Conservation (phyloP, 768 basidiomycete species). For the Tubosaeta sp. region DNA sequence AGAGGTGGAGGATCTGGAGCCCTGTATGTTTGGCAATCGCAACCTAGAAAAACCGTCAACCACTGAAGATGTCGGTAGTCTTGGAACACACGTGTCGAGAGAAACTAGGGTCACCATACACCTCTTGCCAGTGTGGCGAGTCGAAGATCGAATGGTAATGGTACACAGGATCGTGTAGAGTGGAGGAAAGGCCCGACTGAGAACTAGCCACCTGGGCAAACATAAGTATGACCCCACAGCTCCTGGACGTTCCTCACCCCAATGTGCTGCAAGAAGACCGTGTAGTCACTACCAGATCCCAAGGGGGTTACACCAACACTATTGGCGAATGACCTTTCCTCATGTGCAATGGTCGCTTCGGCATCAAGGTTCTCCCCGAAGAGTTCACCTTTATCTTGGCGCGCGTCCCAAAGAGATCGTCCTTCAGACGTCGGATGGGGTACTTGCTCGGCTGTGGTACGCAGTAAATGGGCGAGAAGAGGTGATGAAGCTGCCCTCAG, state of each 20-base stretch:
- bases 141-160: slow-evolving; percentile 81
- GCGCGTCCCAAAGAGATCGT: slow-evolving; percentile 78
- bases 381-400: slow-evolving; percentile 45
- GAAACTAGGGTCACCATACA: slow-evolving; percentile 75
- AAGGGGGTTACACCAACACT: slow-evolving; percentile 49
- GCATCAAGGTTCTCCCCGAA: slow-evolving; percentile 31
- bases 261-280: slow-evolving; percentile 82
- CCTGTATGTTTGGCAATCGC: slow-evolving; percentile 68
- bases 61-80: not conserved
- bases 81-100: slow-evolving; percentile 54
- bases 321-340: slow-evolving; percentile 26
- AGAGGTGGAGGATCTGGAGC: slow-evolving; percentile 55
- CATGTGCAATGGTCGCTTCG: slow-evolving; percentile 26
- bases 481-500: slow-evolving; percentile 64
- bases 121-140: slow-evolving; percentile 64
- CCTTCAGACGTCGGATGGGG: slow-evolving; percentile 65
- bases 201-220: slow-evolving; percentile 31
- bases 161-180: slow-evolving; percentile 57
- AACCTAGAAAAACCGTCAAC: slow-evolving; percentile 36
- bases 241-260: slow-evolving; percentile 41
- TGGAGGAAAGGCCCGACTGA: slow-evolving; percentile 28
- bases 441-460: slow-evolving; percentile 60
- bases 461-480: slow-evolving; percentile 75
- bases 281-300: slow-evolving; percentile 90
- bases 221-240: slow-evolving; percentile 1